phyloP scores from a whole-genome alignment of 192 early-diverging fungal genomes.

The Kickxella alabastrina region DNA sequence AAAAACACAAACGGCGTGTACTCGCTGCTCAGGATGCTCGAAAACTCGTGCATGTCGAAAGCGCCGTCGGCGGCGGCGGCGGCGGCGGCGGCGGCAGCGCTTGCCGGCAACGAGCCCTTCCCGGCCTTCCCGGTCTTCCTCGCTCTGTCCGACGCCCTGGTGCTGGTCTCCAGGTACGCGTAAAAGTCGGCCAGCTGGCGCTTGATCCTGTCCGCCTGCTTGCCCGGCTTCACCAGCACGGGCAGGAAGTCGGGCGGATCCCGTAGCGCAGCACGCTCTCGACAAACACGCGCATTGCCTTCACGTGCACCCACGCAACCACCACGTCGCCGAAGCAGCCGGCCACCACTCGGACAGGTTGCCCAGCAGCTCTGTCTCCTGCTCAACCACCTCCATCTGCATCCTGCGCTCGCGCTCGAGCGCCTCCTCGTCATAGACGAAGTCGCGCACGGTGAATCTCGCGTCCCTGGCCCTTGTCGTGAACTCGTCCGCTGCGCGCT shows the following conservation, averaged over 20 bases:
- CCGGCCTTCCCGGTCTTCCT: conserved; percentile 23
- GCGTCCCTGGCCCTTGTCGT: conserved; percentile 82
- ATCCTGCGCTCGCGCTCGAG: conserved; percentile 67
- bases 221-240: conserved; percentile 70
- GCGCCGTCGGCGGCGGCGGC: conserved; percentile 54
- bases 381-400: conserved; percentile 65
- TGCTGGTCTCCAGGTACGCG: conserved; percentile 76
- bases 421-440: conserved; percentile 83
- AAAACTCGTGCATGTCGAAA: conserved; percentile 80
- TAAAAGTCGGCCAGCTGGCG: conserved; percentile 75
- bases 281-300: conserved; percentile 91
- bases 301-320: conserved; percentile 90
- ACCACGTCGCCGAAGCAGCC: conserved; percentile 95
- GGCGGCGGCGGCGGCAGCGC: too few relatives aligned
- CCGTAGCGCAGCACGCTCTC: conserved; percentile 97
- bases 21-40: conserved; percentile 72
- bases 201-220: conserved; percentile 78
- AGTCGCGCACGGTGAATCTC: conserved; percentile 93
- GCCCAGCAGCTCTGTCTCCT: conserved; percentile 74
- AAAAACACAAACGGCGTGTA: conserved; percentile 72
- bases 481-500: conserved; percentile 87
- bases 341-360: conserved; percentile 79
- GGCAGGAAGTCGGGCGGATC: conserved; percentile 90
- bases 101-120: too few relatives aligned
- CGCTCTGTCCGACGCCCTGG: conserved; percentile 38